Percentiles rank a stretch among this genome's conserved stretches.
Conservation (phyloP, 371 early-diverging fungal genomes). For the Mucor mucedo region DNA sequence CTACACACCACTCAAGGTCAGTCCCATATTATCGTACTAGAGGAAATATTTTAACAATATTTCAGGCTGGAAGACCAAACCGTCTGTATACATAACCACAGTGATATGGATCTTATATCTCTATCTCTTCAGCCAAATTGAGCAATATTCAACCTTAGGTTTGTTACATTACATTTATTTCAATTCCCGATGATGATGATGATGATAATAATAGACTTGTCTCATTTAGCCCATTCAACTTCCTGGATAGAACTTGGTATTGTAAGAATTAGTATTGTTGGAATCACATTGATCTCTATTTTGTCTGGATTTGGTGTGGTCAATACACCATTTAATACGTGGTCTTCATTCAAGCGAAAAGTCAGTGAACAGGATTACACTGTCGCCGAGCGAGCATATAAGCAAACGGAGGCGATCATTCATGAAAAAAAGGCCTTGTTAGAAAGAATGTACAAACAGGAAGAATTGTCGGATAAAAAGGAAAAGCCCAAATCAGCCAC, state of each 20-base stretch:
- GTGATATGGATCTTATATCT: constrained; percentile 65
- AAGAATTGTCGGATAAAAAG: not conserved
- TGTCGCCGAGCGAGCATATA: constrained; percentile 42
- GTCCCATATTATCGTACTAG: no score
- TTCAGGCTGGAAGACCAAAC: constrained; percentile 37
- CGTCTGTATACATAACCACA: constrained; percentile 44
- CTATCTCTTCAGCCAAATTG: constrained; percentile 73
- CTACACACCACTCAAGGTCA: constrained; percentile 50
- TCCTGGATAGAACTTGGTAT: constrained; percentile 72
- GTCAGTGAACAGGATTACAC: constrained; percentile 42
- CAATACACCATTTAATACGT: constrained; percentile 80
- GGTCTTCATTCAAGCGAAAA: constrained; percentile 28
- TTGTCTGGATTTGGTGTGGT: constrained; percentile 96
- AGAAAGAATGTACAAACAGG: constrained; percentile 17
- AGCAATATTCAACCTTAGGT: constrained; percentile 46
- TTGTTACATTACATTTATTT: not conserved
- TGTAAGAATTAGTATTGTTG: constrained; percentile 83
- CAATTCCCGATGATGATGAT: no score
- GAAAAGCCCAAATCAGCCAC: not conserved
- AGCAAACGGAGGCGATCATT: constrained; percentile 38
- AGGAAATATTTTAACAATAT: not conserved
- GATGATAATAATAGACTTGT: not conserved
- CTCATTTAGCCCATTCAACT: not conserved
- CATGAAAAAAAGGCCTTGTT: constrained; percentile 29
- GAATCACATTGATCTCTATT: constrained; percentile 90